Percentiles rank a stretch among this genome's conserved stretches.
These are phyloP conservation scores for Pseudozyma hubeiensis DNA, from an alignment of 1,284 basidiomycete genomes.

Conservation along the genomic window DNA sequence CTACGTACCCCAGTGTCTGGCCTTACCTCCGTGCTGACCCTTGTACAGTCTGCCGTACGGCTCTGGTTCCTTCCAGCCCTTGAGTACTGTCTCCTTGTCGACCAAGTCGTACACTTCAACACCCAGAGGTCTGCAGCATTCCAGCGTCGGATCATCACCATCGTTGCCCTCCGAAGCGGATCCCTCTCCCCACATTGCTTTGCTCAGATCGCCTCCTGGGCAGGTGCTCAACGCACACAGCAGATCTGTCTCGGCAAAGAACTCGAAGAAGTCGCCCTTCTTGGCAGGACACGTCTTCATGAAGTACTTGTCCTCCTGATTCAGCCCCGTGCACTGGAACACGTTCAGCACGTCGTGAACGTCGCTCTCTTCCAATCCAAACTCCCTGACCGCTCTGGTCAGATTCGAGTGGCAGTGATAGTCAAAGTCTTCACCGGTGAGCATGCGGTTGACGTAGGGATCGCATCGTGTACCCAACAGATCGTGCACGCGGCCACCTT, in stretches of 20 bases:
- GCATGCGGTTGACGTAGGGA: slow-evolving; percentile 37
- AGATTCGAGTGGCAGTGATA: slow-evolving; percentile 37
- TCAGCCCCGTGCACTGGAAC: slow-evolving; percentile 39
- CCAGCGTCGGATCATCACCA: slow-evolving; percentile 26
- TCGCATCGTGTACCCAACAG: slow-evolving; percentile 34
- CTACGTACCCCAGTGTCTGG: slow-evolving; percentile 3
- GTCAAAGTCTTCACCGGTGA: slow-evolving; percentile 38
- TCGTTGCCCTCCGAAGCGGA: slow-evolving; percentile 1
- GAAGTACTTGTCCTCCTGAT: slow-evolving; percentile 34
- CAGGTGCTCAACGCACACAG: slow-evolving; percentile 33
- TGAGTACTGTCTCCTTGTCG: slow-evolving; percentile 5
- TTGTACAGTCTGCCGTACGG: slow-evolving; percentile 17
- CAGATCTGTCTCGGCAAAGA: slow-evolving; percentile 36
- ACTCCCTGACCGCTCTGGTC: slow-evolving; percentile 19
- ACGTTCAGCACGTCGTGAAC: slow-evolving; percentile 41
- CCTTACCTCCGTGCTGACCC: slow-evolving; percentile 12
- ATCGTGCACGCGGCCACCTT: slow-evolving; percentile 34
- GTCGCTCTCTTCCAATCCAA: slow-evolving; percentile 26
- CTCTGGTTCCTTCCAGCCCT: slow-evolving; percentile 8
- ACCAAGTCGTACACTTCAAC: slow-evolving; percentile 34
- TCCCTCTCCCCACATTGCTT: slow-evolving; percentile 39
- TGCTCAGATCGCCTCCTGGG: slow-evolving; percentile 31
- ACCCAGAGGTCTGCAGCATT: slow-evolving; percentile 38
- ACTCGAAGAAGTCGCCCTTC: slow-evolving; percentile 35
- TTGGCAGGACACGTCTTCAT: slow-evolving; percentile 42